Base-by-base conservation (phyloP, 2,329 filamentous ascomycete genomes). In the Arthrobotrys sphaeroides region DNA sequence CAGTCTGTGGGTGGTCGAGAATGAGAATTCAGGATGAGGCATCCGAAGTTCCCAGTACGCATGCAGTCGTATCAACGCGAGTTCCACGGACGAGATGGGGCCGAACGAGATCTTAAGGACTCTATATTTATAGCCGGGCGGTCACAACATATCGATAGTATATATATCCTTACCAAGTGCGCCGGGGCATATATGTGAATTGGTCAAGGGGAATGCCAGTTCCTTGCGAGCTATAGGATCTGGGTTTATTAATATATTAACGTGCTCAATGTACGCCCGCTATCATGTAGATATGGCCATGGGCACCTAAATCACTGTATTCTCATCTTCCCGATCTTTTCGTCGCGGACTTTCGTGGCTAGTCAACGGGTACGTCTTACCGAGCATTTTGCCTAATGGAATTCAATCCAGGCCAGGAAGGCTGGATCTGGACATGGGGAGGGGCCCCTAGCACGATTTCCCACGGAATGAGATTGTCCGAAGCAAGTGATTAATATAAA, bases 391-490 rank as follows among this genome's bases (percentile, higher is more conserved):
- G 51, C 51, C 51, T 55, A 38, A 55, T 55, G 38, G 16, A 55
- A n/a, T 6, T 13, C n/a, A 53, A 53, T 55, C 18, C n/a, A n/a
- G n/a, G n/a, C n/a, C n/a, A n/a, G n/a, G 31, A 33, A 51, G 26
- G 12, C 13, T 16, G 31, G 18, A 55, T n/a, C 7, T 20, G 16
- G 49, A 22, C 26, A 36, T 13, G 49, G 16, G 12, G 22, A 28
- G 10, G 36, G 24, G 13, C 42, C 64, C 59, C 47, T 33, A 42
- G 10, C 24, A 24, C 9, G 5, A 47, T 61, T 57, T 61, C 33
- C 49, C 45, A 62, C 70, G 70, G 70, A 68, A 64, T 45, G 70
- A 74, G 62, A 62, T 62, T 42, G 70, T 36, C 70, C 70, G 70
- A 74, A 24, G 26, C 7, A n/a, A 55, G 28, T 13, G 26, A 64